Conservation (phyloP, 805 yeast species). For the Candida nemodendra region DNA sequence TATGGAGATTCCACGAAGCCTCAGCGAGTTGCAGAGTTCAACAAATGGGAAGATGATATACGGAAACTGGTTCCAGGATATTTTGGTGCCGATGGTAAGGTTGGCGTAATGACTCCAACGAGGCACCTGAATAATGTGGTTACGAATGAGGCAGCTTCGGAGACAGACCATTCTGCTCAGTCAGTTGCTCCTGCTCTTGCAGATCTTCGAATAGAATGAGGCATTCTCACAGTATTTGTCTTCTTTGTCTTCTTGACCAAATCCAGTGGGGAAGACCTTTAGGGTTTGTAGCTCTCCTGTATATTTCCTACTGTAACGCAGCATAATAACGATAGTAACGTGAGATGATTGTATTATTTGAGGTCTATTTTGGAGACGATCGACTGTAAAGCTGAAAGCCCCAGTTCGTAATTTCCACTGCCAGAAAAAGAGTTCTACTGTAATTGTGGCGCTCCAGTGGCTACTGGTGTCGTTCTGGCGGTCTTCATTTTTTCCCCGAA, state of each 20-base stretch:
- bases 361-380: too few relatives aligned
- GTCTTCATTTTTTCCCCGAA: too few relatives aligned
- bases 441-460: too few relatives aligned
- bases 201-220: constrained; percentile 6
- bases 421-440: too few relatives aligned
- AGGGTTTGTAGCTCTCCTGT: neutral
- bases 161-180: too few relatives aligned
- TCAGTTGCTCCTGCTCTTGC: constrained; percentile 4
- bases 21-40: constrained; percentile 7
- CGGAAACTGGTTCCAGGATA: constrained; percentile 29
- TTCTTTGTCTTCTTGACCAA: too few relatives aligned
- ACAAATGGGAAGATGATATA: constrained; percentile 24
- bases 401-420: too few relatives aligned
- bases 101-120: constrained; percentile 28
- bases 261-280: neutral
- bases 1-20: constrained; percentile 5
- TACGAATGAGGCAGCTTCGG: neutral
- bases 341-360: too few relatives aligned
- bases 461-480: too few relatives aligned
- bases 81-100: constrained; percentile 21
- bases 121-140: constrained; percentile 4
- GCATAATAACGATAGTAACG: too few relatives aligned
- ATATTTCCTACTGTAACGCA: neutral
- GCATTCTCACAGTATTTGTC: neutral
- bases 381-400: too few relatives aligned